These are phyloP conservation scores for Canariomyces notabilis DNA, from an alignment of 2,329 filamentous ascomycete species.

Conservation along the genomic window DNA sequence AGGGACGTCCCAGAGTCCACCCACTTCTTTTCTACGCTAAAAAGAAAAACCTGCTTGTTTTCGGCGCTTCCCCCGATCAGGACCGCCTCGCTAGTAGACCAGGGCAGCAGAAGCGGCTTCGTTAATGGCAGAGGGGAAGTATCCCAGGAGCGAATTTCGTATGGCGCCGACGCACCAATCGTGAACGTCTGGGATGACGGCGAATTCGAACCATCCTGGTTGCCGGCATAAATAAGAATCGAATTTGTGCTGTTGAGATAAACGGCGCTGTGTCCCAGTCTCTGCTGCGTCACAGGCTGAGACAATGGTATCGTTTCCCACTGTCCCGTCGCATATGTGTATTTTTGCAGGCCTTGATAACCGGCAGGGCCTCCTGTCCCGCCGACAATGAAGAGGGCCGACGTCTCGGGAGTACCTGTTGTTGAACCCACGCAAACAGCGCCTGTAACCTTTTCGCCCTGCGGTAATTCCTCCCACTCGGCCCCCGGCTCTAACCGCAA, in stretches of 20 bases:
- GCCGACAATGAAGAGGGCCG: slow-evolving; percentile 76
- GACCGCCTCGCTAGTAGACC: slow-evolving; percentile 64
- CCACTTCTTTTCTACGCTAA: slow-evolving; percentile 62
- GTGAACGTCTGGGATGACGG: slow-evolving; percentile 71
- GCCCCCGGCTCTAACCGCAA: slow-evolving; percentile 63
- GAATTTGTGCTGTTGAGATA: slow-evolving; percentile 67
- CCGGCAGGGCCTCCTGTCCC: slow-evolving; percentile 52
- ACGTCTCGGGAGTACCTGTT: slow-evolving; percentile 51
- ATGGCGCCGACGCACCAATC: slow-evolving; percentile 62
- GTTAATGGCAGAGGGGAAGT: slow-evolving; percentile 58
- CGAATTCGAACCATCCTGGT: slow-evolving; percentile 51
- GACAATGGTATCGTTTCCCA: slow-evolving; percentile 46
- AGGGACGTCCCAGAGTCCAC: slow-evolving; percentile 60
- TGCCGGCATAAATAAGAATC: slow-evolving; percentile 78
- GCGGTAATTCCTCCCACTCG: slow-evolving; percentile 62
- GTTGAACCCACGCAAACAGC: slow-evolving; percentile 71
- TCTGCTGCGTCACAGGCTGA: slow-evolving; percentile 57
- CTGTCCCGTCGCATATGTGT: slow-evolving; percentile 47
- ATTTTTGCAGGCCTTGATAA: slow-evolving; percentile 73
- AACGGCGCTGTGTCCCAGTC: slow-evolving; percentile 67
- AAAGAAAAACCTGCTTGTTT: slow-evolving; percentile 68
- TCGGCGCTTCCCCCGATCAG: slow-evolving; percentile 67
- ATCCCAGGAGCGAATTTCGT: slow-evolving; percentile 53
- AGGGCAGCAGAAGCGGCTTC: slow-evolving; percentile 68
- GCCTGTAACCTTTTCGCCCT: slow-evolving; percentile 66